Evolutionary conservation across 148 eudicot genomes (phyloP), one percentile per base, ranked within the genome.

Genomic region (Camellia lanceoleosa): DNA sequence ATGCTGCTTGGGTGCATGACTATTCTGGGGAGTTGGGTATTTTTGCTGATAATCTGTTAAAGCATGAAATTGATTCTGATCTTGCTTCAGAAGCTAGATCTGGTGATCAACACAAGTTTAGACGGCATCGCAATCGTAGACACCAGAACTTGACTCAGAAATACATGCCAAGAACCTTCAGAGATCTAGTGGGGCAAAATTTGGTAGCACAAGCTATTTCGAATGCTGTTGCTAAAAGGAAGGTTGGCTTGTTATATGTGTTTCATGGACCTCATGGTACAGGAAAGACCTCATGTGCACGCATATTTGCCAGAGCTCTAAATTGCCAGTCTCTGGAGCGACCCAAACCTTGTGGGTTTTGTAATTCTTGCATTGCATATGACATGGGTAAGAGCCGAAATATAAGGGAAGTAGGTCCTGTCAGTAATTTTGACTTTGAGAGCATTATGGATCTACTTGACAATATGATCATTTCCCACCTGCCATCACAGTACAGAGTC

Each of bases 251-350:
- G 76, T 81, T 96, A 5, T 93, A 96, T 72, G 90, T 93, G 55
- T 96, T 93, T 79, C 88, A 93, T 78, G 99, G 99, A 60, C 98
- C 99, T 44, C 99, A 89, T 82, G 98, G 99, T 20, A 96, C 99
- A 0, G 99, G 99, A 10, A 96, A 93, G 78, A 92, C 97, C 78
- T 92, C 99, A 6, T 87, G 92, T 70, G 99, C 99, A n/a, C 91
- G 95, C 49, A 87, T 96, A 80, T 94, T 93, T 87, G 92, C 99
- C 10, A 85, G 95, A 82, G 95, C 99, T 54, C 86, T 96, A 80
- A 96, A 93, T 80, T 96, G 98, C 79, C 93, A 87, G 81, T 91
- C 99, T 23, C 68, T 78, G 11, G 95, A 93, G 75, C 91, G 83
- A 71, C 91, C 92, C 23, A 93, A 91, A 84, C 99, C 99, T 55